Evolutionary conservation across 495 filamentous ascomycete genomes (phyloP).

Genomic region (Trichoderma orchidacearum): DNA sequence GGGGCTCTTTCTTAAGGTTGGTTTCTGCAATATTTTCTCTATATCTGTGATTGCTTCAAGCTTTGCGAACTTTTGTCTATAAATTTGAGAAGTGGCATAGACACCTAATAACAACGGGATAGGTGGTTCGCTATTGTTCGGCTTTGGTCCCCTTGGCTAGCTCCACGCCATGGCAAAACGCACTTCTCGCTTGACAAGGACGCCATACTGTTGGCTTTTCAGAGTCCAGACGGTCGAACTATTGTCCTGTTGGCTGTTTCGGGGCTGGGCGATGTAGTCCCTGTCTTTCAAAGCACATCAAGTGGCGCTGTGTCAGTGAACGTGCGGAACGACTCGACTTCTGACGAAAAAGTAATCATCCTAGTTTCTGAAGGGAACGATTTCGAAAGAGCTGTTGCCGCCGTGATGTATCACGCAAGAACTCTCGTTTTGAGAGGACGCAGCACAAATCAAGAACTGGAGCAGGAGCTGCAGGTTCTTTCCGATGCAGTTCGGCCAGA

Average conservation of each 20-base stretch:
- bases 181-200: slow-evolving; percentile 57
- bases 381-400: slow-evolving; percentile 66
- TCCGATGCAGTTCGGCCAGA: slow-evolving; percentile 29
- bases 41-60: too few relatives aligned
- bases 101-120: slow-evolving; percentile 9
- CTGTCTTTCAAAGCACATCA: slow-evolving; percentile 51
- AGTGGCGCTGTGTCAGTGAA: slow-evolving; percentile 54
- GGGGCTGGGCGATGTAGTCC: slow-evolving; percentile 58
- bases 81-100: too few relatives aligned
- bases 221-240: slow-evolving; percentile 59
- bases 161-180: slow-evolving; percentile 65
- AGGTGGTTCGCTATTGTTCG: slow-evolving; percentile 71
- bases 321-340: slow-evolving; percentile 25
- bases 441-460: slow-evolving; percentile 11
- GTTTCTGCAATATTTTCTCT: slow-evolving; percentile 9
- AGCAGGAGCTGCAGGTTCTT: slow-evolving; percentile 27
- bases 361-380: slow-evolving; percentile 59
- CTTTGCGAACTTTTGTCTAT: too few relatives aligned
- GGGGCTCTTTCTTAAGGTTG: slow-evolving; percentile 29
- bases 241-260: slow-evolving; percentile 74
- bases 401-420: slow-evolving; percentile 76
- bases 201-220: slow-evolving; percentile 68
- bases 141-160: slow-evolving; percentile 75
- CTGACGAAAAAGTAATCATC: slow-evolving; percentile 41
- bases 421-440: slow-evolving; percentile 38